A percentile compares a stretch with the other conserved stretches of the same genome.
Evolutionary conservation across 805 yeast genomes (phyloP).

Genomic region (Metschnikowia continentalis): DNA sequence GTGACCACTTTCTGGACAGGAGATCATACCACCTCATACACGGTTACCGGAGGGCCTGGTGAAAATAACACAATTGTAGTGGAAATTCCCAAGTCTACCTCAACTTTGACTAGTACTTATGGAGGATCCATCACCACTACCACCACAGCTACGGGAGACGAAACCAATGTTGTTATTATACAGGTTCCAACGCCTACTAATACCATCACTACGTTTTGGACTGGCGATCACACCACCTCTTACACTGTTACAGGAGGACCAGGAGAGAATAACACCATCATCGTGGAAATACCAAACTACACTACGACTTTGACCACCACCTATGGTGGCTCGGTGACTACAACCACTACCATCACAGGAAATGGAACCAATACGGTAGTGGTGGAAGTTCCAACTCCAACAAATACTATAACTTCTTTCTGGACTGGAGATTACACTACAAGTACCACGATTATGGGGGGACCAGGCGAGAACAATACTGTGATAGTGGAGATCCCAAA

Average conservation of each 20-base stretch:
- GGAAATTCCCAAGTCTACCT: constrained; percentile 9
- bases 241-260: constrained; percentile 1
- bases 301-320: too few relatives aligned
- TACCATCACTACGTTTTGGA: constrained; percentile 10
- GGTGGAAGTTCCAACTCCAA: constrained; percentile 14
- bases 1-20: too few relatives aligned
- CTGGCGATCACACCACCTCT: constrained; percentile 1
- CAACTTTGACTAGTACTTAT: constrained; percentile 4
- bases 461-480: constrained; percentile 5
- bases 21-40: too few relatives aligned
- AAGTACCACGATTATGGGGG: too few relatives aligned
- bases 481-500: constrained; percentile 13
- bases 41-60: too few relatives aligned
- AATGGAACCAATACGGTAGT: constrained; percentile 6
- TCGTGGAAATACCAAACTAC: too few relatives aligned
- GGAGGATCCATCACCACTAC: neutral
- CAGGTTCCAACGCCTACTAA: constrained; percentile 13
- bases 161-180: constrained; percentile 8
- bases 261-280: too few relatives aligned
- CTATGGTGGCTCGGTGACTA: too few relatives aligned
- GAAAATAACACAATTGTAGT: too few relatives aligned
- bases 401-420: constrained; percentile 8
- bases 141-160: neutral
- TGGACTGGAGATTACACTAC: constrained; percentile 1
- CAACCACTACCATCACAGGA: neutral